A percentile compares a stretch with the other conserved stretches of the same genome.
Evolutionary conservation across 345 rosid genomes (phyloP).

Genomic region (Gossypium stocksii): DNA sequence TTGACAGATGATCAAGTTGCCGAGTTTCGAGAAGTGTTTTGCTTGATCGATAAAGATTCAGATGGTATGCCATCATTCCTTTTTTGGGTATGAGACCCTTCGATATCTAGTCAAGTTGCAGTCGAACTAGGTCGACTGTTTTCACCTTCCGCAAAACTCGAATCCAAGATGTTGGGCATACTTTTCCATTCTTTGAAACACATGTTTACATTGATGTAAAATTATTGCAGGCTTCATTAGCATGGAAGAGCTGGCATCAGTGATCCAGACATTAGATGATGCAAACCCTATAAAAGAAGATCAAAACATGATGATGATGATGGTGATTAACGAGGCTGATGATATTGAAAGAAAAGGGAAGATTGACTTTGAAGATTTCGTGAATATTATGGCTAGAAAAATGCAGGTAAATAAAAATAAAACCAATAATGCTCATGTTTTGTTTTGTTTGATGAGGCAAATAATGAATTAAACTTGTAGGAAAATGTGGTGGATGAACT

Average conservation of each 20-base stretch:
- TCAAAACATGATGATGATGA: constrained; percentile 15
- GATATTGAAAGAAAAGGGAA: constrained; percentile 34
- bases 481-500: constrained; percentile 47
- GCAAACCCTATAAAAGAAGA: constrained; percentile 40
- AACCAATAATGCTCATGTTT: too few species aligned
- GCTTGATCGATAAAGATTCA: constrained; percentile 44
- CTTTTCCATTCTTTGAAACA: neutral
- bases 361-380: constrained; percentile 38
- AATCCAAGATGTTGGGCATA: too few species aligned
- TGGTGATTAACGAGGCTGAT: constrained; percentile 38
- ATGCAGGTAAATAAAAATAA: constrained; percentile 30
- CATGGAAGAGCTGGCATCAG: constrained; percentile 35
- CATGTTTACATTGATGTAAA: neutral
- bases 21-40: constrained; percentile 50
- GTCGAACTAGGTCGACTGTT: too few species aligned
- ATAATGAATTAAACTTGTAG: constrained; percentile 20
- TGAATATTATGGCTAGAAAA: constrained; percentile 41
- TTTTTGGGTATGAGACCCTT: too few species aligned
- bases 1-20: constrained; percentile 44
- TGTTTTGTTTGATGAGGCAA: neutral
- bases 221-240: constrained; percentile 36
- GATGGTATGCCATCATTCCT: constrained; percentile 31
- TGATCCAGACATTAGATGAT: constrained; percentile 38
- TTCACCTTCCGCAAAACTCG: too few species aligned
- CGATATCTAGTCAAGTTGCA: too few species aligned